These are phyloP conservation scores for Mycosphaerella arachidis DNA, from an alignment of 2,329 filamentous ascomycete genomes.

Conservation along the genomic window DNA sequence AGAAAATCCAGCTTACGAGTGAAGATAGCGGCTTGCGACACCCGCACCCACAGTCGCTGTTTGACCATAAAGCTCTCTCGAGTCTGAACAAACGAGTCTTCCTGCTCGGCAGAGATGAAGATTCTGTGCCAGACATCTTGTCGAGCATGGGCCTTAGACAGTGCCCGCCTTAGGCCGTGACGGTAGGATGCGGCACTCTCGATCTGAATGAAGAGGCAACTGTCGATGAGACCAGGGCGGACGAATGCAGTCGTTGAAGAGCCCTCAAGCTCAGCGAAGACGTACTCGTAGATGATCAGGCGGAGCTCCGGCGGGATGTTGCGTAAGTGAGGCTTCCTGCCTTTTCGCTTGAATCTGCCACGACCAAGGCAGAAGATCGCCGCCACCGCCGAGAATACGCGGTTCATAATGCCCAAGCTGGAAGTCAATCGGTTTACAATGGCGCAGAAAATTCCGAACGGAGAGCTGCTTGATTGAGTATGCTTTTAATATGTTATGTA, in stretches of 20 bases:
- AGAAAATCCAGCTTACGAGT: neutral
- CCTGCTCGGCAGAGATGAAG: neutral
- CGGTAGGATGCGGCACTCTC: neutral
- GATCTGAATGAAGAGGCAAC: neutral
- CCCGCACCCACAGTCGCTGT: neutral
- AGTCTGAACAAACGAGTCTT: neutral
- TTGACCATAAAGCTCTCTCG: neutral
- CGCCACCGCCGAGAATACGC: too few species aligned
- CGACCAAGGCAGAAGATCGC: too few species aligned
- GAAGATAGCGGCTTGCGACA: neutral
- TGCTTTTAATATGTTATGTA: neutral
- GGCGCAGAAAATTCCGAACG: too few species aligned
- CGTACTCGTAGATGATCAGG: slow-evolving; percentile 12
- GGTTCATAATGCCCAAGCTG: too few species aligned
- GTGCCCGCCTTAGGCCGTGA: neutral
- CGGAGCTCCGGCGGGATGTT: slow-evolving; percentile 12
- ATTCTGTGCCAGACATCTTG: neutral
- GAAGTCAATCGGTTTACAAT: too few species aligned
- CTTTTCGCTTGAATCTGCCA: neutral
- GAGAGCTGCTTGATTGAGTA: too few species aligned
- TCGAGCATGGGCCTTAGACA: neutral
- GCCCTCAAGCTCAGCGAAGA: slow-evolving; percentile 1
- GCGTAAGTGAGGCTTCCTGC: slow-evolving; percentile 11
- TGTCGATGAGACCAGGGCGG: neutral
- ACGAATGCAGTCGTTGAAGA: neutral